Base-by-base conservation (phyloP, 441 rosid genomes). In the Corymbia calophylla region DNA sequence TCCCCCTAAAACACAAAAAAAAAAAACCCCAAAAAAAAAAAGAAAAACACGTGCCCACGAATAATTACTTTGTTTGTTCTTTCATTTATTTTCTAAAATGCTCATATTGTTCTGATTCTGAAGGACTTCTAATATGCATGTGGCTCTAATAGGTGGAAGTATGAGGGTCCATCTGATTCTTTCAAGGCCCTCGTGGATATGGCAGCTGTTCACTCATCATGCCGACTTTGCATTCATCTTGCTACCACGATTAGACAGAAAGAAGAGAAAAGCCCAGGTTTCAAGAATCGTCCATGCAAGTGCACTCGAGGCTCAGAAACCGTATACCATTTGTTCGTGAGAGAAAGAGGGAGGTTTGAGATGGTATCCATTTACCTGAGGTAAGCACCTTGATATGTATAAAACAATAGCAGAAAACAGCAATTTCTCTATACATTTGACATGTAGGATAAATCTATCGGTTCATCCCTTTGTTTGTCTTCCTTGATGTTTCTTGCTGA, bases 111-210 rank as follows among this genome's bases (percentile, higher is more conserved):
- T 66, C 51, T 77, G 84, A 77, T 77, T 77, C 29, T 39, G 84
- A 77, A 64, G 85, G 88, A 12, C 86, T 88, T 89, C 23, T 73
- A 48, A 21, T 90, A 60, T 86, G 49, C 68, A 64, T 91, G 56
- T 68, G 68, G 87, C 85, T 90, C 90, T 27, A 68, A 92, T 89
- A 97, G 98, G 94, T 97, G 99, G 99, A 97, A 97, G 91, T 93
- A 95, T 7, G 95, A 97, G 89, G 98, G 99, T 21, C 98, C 98
- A 62, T 95, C 96, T 23, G 97, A 97, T 91, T 94, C 96, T 89
- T 97, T 97, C 93, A 97, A 96, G 94, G 99, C 99, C 90, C 96
- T 97, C 39, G 93, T 97, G 91, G 99, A 97, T 92, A 97, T 97
- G 99, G 95, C 99, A 60, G 97, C 96, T 8, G 99, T 97, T 87